These are phyloP conservation scores for Sugiyamaella americana DNA, from an alignment of 805 yeast species.

Conservation along the genomic window DNA sequence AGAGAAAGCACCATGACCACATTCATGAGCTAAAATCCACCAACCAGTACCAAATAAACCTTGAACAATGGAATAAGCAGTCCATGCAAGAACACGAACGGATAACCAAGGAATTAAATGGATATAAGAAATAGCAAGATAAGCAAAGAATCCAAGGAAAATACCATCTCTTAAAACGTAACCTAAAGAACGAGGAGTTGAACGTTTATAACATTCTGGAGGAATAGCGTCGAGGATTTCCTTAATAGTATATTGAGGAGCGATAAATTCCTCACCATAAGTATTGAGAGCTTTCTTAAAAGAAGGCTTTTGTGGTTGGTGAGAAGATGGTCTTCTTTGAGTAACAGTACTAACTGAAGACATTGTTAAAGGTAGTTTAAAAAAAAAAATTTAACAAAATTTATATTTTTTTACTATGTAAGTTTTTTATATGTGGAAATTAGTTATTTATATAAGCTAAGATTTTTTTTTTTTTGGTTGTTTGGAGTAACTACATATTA, in stretches of 20 bases:
- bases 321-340: conserved; percentile 16
- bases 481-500: too few species aligned
- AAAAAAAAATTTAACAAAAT: neutral
- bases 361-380: conserved; percentile 6
- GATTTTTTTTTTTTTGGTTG: too few species aligned
- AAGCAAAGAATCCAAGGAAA: conserved; percentile 42
- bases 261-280: conserved; percentile 59
- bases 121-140: conserved; percentile 48
- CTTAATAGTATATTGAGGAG: conserved; percentile 71
- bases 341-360: conserved; percentile 18
- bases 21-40: conserved; percentile 87
- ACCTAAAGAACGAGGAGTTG: conserved; percentile 46
- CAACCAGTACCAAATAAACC: conserved; percentile 71
- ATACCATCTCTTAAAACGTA: conserved; percentile 64
- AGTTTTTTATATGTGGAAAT: too few species aligned
- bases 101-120: conserved; percentile 41
- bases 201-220: conserved; percentile 63
- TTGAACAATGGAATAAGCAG: conserved; percentile 44
- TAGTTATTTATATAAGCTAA: too few species aligned
- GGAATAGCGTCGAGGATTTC: conserved; percentile 71
- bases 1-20: conserved; percentile 84
- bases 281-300: conserved; percentile 39
- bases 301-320: conserved; percentile 5
- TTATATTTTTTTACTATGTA: too few species aligned
- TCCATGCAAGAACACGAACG: conserved; percentile 55